These are phyloP conservation scores for Chalciporus piperatus DNA, from an alignment of 768 basidiomycete species.

Conservation along the genomic window DNA sequence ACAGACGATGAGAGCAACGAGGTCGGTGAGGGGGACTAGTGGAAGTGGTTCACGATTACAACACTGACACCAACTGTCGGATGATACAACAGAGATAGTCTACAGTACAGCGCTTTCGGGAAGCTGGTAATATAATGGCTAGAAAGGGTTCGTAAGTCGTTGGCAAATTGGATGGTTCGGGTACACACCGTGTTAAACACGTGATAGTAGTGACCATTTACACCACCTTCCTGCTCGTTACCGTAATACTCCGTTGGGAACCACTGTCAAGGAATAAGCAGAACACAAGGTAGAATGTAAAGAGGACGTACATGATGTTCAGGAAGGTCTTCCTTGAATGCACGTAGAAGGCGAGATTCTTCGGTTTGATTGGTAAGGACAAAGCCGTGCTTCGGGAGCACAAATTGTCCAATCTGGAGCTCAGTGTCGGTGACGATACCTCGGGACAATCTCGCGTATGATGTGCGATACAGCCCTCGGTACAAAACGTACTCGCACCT, in stretches of 20 bases:
- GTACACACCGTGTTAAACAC: constrained; percentile 66
- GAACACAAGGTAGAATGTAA: not conserved
- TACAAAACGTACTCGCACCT: constrained; percentile 94
- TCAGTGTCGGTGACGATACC: constrained; percentile 89
- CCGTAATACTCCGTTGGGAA: constrained; percentile 74
- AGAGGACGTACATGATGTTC: constrained; percentile 53
- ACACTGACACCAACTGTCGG: constrained; percentile 7
- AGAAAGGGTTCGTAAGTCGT: constrained; percentile 1
- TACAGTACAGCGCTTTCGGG: constrained; percentile 44
- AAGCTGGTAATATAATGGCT: constrained; percentile 56
- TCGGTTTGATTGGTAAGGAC: constrained; percentile 55
- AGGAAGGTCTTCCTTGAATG: constrained; percentile 64
- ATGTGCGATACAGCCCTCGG: constrained; percentile 71
- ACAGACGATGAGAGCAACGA: constrained; percentile 18
- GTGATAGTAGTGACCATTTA: constrained; percentile 73
- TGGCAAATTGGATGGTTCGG: not conserved
- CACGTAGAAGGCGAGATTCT: constrained; percentile 63
- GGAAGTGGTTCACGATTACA: constrained; percentile 11
- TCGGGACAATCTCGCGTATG: constrained; percentile 81
- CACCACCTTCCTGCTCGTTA: constrained; percentile 49
- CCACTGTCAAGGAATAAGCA: constrained; percentile 47
- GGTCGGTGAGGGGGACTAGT: constrained; percentile 17
- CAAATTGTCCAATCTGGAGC: constrained; percentile 83
- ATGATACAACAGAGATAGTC: not conserved
- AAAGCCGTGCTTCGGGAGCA: constrained; percentile 59